Evolutionary conservation across 441 rosid genomes (phyloP).

Genomic region (Mallotus japonicus): DNA sequence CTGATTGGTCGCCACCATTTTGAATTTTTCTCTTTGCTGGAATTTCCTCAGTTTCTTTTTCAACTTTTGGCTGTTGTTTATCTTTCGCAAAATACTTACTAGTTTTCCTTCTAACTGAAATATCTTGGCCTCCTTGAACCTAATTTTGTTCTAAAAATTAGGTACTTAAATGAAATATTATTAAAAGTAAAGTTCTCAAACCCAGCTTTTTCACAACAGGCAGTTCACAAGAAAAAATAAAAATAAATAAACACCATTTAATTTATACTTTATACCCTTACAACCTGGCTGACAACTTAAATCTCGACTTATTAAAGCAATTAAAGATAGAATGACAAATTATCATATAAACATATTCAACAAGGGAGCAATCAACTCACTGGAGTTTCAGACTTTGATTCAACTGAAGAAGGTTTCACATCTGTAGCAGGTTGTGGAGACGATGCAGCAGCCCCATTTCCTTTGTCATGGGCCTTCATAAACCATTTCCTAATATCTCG

Average conservation of each 20-base stretch:
- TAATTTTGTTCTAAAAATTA: constrained; percentile 20
- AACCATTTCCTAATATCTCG: constrained; percentile 92
- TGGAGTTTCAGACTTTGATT: constrained; percentile 30
- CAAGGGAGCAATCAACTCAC: constrained; percentile 37
- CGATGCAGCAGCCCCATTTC: constrained; percentile 42
- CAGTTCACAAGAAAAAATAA: background rate
- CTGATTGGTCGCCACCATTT: constrained; percentile 34
- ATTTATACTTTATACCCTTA: background rate
- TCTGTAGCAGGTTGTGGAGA: constrained; percentile 40
- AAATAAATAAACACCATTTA: background rate
- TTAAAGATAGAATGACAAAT: background rate
- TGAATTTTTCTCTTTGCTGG: constrained; percentile 68
- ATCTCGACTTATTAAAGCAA: background rate
- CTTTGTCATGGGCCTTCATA: constrained; percentile 82
- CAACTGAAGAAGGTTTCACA: constrained; percentile 18
- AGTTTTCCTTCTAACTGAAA: constrained; percentile 71
- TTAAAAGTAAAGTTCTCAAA: background rate
- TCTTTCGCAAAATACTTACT: constrained; percentile 89
- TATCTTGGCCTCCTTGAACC: constrained; percentile 49
- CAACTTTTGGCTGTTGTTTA: constrained; percentile 57
- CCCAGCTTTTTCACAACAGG: background rate
- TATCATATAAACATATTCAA: background rate
- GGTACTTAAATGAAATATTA: background rate
- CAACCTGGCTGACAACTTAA: background rate
- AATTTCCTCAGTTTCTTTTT: constrained; percentile 43